These are phyloP conservation scores for Mycothermus thermophilus DNA, from an alignment of 495 filamentous ascomycete genomes.

Conservation along the genomic window DNA sequence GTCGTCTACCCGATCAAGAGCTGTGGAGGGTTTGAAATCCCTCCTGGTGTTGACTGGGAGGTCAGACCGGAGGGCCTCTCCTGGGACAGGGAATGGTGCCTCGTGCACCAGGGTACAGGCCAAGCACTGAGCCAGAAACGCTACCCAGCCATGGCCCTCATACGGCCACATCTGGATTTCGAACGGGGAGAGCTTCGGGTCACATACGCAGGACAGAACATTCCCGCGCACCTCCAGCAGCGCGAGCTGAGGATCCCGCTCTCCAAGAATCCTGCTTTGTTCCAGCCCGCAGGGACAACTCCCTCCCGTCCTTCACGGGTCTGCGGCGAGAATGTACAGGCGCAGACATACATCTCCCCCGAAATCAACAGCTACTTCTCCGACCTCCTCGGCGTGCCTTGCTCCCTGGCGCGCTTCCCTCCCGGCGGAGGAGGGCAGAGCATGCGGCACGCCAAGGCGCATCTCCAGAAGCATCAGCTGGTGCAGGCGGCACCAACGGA, in stretches of 20 bases:
- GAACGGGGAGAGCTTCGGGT: conserved; percentile 32
- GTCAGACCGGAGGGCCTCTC: conserved; percentile 63
- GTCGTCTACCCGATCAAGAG: conserved; percentile 78
- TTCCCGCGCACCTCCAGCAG: no score
- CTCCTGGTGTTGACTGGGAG: conserved; percentile 52
- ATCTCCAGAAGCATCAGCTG: conserved; percentile 41
- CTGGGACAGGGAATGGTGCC: conserved; percentile 91
- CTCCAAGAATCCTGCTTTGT: conserved; percentile 43
- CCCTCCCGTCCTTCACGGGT: conserved; percentile 44
- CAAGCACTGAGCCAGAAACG: conserved; percentile 69
- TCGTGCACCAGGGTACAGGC: conserved; percentile 70
- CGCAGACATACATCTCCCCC: conserved; percentile 50
- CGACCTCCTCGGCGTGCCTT: conserved; percentile 55
- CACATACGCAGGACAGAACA: conserved; percentile 38
- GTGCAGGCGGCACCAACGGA: neutral
- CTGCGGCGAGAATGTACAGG: conserved; percentile 61
- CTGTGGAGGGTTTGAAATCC: conserved; percentile 66
- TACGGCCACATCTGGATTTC: conserved; percentile 58
- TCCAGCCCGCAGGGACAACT: conserved; percentile 18
- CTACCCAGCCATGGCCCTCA: conserved; percentile 69
- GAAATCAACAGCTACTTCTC: conserved; percentile 63
- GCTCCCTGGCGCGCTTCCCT: conserved; percentile 68
- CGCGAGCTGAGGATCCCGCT: conserved; percentile 50
- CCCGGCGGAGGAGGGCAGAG: conserved; percentile 39
- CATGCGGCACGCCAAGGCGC: conserved; percentile 51